Evolutionary conservation across 345 rosid species (phyloP), one percentile per base, ranked within the genome.

Genomic region (Iberis pinnata): DNA sequence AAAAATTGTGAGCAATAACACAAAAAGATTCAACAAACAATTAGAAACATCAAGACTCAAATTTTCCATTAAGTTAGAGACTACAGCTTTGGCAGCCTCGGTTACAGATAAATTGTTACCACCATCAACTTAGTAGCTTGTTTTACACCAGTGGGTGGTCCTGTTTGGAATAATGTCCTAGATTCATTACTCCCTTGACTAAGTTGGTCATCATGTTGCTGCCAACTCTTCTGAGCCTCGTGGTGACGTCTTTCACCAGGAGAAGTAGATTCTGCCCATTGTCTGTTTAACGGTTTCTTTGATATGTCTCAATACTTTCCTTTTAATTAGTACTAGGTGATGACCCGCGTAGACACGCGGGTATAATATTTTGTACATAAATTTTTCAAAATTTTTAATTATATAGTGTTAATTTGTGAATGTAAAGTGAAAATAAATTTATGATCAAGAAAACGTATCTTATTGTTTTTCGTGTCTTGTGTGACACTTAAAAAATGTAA

Each of bases 161-260:
- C 82, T 69, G 72, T 53, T 41, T 90, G 89, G 2, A 82, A 79
- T 24, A 74, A 76, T 27, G 70, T 65, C 76, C 83, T 70, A 16
- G 95, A 82, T 49, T 84, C 89, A 43, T 66, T 78, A 70, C 96
- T 87, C 32, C 60, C 53, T 69, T 82, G 96, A 63, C 88, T 92
- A 61, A 76, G 35, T 42, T 77, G 98, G 61, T 84, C 95, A 60
- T 87, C 93, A 59, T 50, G 64, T 25, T 56, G 75, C 56, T 61
- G 81, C 48, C 53, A 33, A 74, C 58, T 73, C 57, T 47, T 67
- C 64, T 46, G 75, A 69, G 74, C 56, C 53, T 65, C 83, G 22
- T 62, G 59, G 60, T 79, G 70, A 53, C 53, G 74, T 64, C 69
- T 92, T 27, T 80, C 78, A 32, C 89, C 81, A 19, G 78, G 84